Evolutionary conservation across 2,329 filamentous ascomycete genomes (phyloP).

Genomic region (Thielaviopsis ethacetica): DNA sequence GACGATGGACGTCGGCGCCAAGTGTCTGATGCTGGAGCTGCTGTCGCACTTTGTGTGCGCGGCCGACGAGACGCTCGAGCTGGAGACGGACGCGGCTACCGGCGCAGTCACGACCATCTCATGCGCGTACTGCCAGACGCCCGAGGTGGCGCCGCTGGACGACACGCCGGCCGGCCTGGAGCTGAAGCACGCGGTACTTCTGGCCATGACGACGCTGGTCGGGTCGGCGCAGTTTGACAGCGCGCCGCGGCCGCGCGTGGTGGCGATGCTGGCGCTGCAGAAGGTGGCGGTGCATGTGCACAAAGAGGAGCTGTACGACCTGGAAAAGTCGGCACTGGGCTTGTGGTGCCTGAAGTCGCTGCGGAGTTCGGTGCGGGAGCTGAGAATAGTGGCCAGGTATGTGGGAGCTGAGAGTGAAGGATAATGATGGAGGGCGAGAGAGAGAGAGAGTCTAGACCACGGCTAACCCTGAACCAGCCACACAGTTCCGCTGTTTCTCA

Average conservation of each 20-base stretch:
- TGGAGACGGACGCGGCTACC: not conserved
- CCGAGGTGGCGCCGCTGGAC: slow-evolving; percentile 4
- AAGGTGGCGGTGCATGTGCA: slow-evolving; percentile 52
- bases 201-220: slow-evolving; percentile 30
- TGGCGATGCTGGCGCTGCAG: slow-evolving; percentile 55
- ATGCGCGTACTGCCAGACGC: slow-evolving; percentile 8
- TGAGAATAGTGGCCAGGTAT: slow-evolving; percentile 65
- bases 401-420: slow-evolving; percentile 12
- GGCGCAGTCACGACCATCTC: not conserved
- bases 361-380: slow-evolving; percentile 68
- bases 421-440: not conserved
- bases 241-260: slow-evolving; percentile 46
- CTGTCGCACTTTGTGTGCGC: slow-evolving; percentile 43
- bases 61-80: slow-evolving; percentile 27
- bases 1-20: slow-evolving; percentile 28
- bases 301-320: slow-evolving; percentile 41
- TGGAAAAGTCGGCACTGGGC: slow-evolving; percentile 51
- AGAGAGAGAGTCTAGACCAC: no score
- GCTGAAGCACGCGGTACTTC: not conserved
- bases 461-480: slow-evolving; percentile 26
- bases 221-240: slow-evolving; percentile 29
- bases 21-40: slow-evolving; percentile 35
- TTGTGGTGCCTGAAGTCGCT: slow-evolving; percentile 72
- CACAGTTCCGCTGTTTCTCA: slow-evolving; percentile 50
- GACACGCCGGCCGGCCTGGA: slow-evolving; percentile 7